Percentiles rank a stretch among this genome's conserved stretches.
These are phyloP conservation scores for Blastomyces silverae DNA, from an alignment of 2,329 filamentous ascomycete species.

Conservation along the genomic window DNA sequence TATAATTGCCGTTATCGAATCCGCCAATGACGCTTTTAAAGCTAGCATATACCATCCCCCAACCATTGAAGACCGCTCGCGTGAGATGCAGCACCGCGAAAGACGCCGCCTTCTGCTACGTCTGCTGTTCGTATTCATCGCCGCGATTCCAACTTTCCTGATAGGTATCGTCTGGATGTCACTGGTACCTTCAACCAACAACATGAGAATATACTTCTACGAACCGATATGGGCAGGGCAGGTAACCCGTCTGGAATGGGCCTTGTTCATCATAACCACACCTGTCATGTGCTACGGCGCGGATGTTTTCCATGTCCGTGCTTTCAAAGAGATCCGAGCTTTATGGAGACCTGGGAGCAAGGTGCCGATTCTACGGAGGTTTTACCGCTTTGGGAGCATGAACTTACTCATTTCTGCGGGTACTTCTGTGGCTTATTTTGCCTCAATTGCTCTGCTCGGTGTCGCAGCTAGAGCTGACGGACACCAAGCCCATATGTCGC, in stretches of 20 bases:
- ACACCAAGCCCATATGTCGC: slow-evolving; percentile 49
- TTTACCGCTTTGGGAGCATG: slow-evolving; percentile 95
- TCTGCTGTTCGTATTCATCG: slow-evolving; percentile 60
- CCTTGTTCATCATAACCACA: slow-evolving; percentile 72
- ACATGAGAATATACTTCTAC: slow-evolving; percentile 60
- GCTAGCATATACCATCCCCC: slow-evolving; percentile 71
- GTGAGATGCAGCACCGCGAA: slow-evolving; percentile 63
- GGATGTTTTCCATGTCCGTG: slow-evolving; percentile 73
- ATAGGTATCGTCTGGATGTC: slow-evolving; percentile 91
- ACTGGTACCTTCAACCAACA: slow-evolving; percentile 57
- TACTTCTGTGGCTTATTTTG: slow-evolving; percentile 79
- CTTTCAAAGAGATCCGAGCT: slow-evolving; percentile 67
- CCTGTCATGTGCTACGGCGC: slow-evolving; percentile 82
- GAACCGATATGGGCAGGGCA: slow-evolving; percentile 60
- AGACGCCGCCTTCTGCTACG: slow-evolving; percentile 61
- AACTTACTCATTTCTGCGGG: slow-evolving; percentile 87
- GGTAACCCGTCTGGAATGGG: slow-evolving; percentile 69
- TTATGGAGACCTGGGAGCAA: slow-evolving; percentile 72
- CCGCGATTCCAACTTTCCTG: slow-evolving; percentile 75
- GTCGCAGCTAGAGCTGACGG: slow-evolving; percentile 42
- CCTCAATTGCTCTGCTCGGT: slow-evolving; percentile 71
- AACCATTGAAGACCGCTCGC: slow-evolving; percentile 74
- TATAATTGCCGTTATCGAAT: slow-evolving; percentile 62
- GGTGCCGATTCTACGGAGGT: slow-evolving; percentile 64
- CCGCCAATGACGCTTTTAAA: slow-evolving; percentile 58